These are phyloP conservation scores for Populus tomentosa DNA, from an alignment of 441 rosid species.

Conservation along the genomic window DNA sequence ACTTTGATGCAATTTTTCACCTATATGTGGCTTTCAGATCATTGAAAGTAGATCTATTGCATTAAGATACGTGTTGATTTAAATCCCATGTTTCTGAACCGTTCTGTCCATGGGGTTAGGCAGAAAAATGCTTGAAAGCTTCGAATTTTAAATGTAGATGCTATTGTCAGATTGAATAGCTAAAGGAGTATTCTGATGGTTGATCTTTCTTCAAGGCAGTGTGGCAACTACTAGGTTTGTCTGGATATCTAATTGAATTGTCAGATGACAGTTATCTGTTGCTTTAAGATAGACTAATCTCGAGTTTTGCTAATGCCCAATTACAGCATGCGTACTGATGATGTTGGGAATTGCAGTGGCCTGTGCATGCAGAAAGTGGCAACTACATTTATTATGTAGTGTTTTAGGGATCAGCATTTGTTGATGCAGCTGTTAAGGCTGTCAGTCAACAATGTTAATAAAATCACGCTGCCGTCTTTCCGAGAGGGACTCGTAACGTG, in stretches of 20 bases:
- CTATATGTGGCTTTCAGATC: not conserved
- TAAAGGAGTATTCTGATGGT: not conserved
- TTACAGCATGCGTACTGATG: not conserved
- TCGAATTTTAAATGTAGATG: not conserved
- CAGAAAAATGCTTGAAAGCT: not conserved
- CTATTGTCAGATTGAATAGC: not conserved
- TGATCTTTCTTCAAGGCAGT: not conserved
- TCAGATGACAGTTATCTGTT: not conserved
- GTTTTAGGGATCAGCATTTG: not conserved
- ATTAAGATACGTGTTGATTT: conserved; percentile 11
- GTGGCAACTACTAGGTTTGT: not conserved
- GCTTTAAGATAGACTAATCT: not conserved
- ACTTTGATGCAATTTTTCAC: not conserved
- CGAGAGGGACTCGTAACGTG: not conserved
- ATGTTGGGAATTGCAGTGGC: not conserved
- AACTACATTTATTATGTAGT: not conserved
- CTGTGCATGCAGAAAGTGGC: not conserved
- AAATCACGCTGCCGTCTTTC: not conserved
- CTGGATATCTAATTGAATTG: not conserved
- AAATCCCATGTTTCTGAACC: not conserved
- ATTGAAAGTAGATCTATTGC: not conserved
- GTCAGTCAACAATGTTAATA: not conserved
- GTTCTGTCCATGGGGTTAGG: not conserved
- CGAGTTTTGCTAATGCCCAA: not conserved
- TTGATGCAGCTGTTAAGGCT: not conserved